Base-by-base conservation (phyloP, 495 filamentous ascomycete species). In the Apiosordaria backusii region DNA sequence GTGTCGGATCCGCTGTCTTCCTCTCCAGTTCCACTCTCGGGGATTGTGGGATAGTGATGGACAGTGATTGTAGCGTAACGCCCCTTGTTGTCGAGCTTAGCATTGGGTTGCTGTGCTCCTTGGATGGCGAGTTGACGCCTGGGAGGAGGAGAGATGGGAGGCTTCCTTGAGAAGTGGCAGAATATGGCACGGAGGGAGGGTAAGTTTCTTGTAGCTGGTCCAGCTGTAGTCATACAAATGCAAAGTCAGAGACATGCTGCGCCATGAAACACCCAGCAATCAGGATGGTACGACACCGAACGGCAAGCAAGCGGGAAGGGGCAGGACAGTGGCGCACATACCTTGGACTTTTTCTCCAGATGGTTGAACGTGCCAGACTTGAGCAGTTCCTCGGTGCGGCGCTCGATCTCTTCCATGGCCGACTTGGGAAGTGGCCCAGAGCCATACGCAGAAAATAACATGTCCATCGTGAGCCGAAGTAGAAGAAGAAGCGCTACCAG, bases 301-400 rank as follows among this genome's bases (percentile, higher is more conserved):
- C 16, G 18, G 59, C 64, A 65, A 45, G 50, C 50, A 65, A 64
- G 57, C 57, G 66, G 64, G 54, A 61, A 62, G 61, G 50, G 25
- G 23, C 45, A 24, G 23, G 18, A 55, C 26, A 62, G n/a, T 16
- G 54, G 25, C 10, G 21, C 53, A 72, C 79, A 74, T 77, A 84
- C 83, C 82, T 84, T 83, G 74, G 77, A 76, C 72, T 74, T 76
- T 66, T 80, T 80, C 69, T 84, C 83, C 63, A 84, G 72, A 27
- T 72, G 73, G 65, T 81, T 75, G 57, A 84, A 80, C 67, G 77
- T 82, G 69, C 74, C 76, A 68, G 76, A 70, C 68, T 78, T 76
- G 19, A 75, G 69, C 26, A 76, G 66, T 16, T 74, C 72, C 45
- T 73, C 68, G 60, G 68, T 64, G 57, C 58, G 64, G 16, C 35